Evolutionary conservation across 2,329 filamentous ascomycete species (phyloP).

Genomic region (Colletotrichum coccodes): DNA sequence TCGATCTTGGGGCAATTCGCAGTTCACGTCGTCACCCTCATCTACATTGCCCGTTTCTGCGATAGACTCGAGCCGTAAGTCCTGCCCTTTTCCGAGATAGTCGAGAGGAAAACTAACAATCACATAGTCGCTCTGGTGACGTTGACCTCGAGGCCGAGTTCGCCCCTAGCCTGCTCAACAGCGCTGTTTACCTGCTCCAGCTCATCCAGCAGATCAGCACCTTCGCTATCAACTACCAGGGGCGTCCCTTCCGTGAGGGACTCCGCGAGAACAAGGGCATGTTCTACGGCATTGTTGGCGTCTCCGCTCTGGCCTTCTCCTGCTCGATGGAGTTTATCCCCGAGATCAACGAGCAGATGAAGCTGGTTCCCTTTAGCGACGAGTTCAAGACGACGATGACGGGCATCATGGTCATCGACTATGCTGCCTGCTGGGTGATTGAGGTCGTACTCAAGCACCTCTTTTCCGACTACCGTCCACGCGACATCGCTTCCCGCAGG

Average conservation of each 20-base stretch:
- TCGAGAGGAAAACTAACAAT: slow-evolving; percentile 38
- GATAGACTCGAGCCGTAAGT: slow-evolving; percentile 86
- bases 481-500: slow-evolving; percentile 89
- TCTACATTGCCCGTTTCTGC: slow-evolving; percentile 92
- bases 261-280: slow-evolving; percentile 97
- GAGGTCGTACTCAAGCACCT: slow-evolving; percentile 85
- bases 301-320: slow-evolving; percentile 89
- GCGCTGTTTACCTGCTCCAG: slow-evolving; percentile 94
- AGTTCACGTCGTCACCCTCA: slow-evolving; percentile 91
- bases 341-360: slow-evolving; percentile 93
- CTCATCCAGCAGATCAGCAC: slow-evolving; percentile 99
- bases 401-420: slow-evolving; percentile 86
- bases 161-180: slow-evolving; percentile 91
- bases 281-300: slow-evolving; percentile 95
- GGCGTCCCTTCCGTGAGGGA: slow-evolving; percentile 94
- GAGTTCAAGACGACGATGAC: slow-evolving; percentile 94
- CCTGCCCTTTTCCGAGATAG: background rate
- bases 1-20: slow-evolving; percentile 98
- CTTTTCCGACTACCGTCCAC: slow-evolving; percentile 92
- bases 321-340: slow-evolving; percentile 96
- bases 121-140: slow-evolving; percentile 59
- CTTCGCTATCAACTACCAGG: slow-evolving; percentile 99
- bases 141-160: slow-evolving; percentile 97
- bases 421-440: slow-evolving; percentile 85
- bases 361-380: slow-evolving; percentile 86